Conservation (phyloP, 805 yeast genomes). For the Saturnispora saitoi region DNA sequence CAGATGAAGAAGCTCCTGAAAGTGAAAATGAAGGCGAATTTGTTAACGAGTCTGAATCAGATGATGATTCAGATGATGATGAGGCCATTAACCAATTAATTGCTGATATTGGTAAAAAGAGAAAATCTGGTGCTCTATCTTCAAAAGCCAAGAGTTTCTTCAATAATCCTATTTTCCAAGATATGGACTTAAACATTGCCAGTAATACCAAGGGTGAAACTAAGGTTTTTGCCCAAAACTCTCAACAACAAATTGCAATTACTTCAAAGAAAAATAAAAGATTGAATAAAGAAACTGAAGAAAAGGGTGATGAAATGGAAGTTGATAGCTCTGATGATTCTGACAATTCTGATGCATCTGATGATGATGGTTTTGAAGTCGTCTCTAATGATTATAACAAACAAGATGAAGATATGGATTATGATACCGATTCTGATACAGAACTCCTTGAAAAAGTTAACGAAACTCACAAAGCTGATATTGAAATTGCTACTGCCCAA, state of each 20-base stretch:
- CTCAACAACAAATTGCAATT: constrained; percentile 3
- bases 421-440: constrained; percentile 43
- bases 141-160: constrained; percentile 37
- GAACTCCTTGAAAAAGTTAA: constrained; percentile 37
- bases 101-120: constrained; percentile 41
- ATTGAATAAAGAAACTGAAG: constrained; percentile 9
- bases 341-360: constrained; percentile 11
- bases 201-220: constrained; percentile 10
- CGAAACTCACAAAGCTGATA: constrained; percentile 48
- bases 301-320: background rate
- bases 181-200: constrained; percentile 32
- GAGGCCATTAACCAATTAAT: constrained; percentile 57
- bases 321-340: constrained; percentile 7
- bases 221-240: constrained; percentile 10
- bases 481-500: constrained; percentile 84
- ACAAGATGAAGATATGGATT: constrained; percentile 32
- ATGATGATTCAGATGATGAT: constrained; percentile 42
- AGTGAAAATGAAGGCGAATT: constrained; percentile 27
- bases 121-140: constrained; percentile 35
- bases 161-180: constrained; percentile 45
- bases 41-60: constrained; percentile 31
- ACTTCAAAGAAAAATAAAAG: constrained; percentile 14
- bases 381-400: constrained; percentile 35
- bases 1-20: constrained; percentile 30
- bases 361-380: constrained; percentile 35